These are phyloP conservation scores for Plantago coronopus DNA, from an alignment of 305 asterid genomes.

Conservation along the genomic window DNA sequence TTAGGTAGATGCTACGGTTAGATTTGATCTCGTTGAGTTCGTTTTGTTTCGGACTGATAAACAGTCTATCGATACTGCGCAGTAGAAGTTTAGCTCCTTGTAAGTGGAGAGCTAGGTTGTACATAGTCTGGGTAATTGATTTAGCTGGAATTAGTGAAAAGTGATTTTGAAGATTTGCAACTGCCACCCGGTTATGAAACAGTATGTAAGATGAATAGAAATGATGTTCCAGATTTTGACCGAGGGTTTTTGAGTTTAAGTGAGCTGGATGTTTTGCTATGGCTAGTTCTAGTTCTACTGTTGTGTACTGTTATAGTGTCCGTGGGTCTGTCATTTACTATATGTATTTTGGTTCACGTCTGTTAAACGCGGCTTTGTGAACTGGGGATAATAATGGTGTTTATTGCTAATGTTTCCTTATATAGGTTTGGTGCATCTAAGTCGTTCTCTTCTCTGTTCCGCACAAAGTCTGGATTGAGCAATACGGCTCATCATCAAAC, in stretches of 20 bases:
- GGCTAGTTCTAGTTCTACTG: conserved; percentile 1
- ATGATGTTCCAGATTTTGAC: not conserved
- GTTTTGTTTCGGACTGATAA: too few species aligned
- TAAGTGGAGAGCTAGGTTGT: too few species aligned
- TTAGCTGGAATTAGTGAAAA: too few species aligned
- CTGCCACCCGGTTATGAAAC: not conserved
- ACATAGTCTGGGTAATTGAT: too few species aligned
- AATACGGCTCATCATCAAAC: conserved; percentile 20
- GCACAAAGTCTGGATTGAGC: conserved; percentile 24
- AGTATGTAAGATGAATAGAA: conserved; percentile 1
- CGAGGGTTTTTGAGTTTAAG: not conserved
- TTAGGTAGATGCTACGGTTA: too few species aligned
- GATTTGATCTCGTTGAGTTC: too few species aligned
- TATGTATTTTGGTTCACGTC: conserved; percentile 2
- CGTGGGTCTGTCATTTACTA: conserved; percentile 1
- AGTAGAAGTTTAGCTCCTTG: too few species aligned
- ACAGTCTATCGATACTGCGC: too few species aligned
- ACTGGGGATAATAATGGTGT: not conserved
- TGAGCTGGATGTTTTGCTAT: conserved; percentile 3
- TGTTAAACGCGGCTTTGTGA: too few species aligned
- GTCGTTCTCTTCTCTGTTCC: conserved; percentile 30
- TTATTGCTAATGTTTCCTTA: conserved; percentile 8
- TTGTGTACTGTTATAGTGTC: conserved; percentile 12
- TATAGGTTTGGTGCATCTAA: conserved; percentile 37
- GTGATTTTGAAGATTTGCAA: not conserved